A percentile compares a stretch with the other conserved stretches of the same genome.
These are phyloP conservation scores for Pythium folliculosum DNA, from an alignment of 352 stramenopile genomes.

Conservation along the genomic window DNA sequence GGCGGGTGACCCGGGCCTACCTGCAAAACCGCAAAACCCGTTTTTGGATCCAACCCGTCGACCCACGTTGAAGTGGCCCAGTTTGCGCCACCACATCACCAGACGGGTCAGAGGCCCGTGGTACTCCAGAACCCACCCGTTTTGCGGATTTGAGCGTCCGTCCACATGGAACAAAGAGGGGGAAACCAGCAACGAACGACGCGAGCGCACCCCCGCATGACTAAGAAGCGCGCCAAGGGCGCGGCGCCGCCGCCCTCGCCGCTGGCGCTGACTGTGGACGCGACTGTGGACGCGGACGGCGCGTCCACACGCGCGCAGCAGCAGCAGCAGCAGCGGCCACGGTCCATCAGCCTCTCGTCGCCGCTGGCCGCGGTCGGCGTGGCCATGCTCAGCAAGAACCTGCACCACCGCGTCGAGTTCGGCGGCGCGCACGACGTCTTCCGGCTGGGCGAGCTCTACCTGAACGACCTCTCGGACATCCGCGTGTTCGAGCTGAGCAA, in stretches of 20 bases:
- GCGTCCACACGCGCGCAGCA: too few relatives aligned
- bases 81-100: background rate
- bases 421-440: conserved; percentile 57
- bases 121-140: conserved; percentile 17
- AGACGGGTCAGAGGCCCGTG: too few relatives aligned
- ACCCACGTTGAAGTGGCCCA: conserved; percentile 30
- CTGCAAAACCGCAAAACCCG: too few relatives aligned
- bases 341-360: conserved; percentile 32
- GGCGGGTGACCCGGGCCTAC: too few relatives aligned
- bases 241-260: conserved; percentile 6
- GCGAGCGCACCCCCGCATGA: conserved; percentile 16
- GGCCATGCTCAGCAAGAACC: conserved; percentile 67
- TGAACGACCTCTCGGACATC: conserved; percentile 86
- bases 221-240: conserved; percentile 44
- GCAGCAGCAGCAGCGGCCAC: conserved; percentile 7
- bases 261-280: background rate
- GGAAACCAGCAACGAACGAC: too few relatives aligned
- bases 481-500: conserved; percentile 84
- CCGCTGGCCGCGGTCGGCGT: conserved; percentile 41
- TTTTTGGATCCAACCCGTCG: conserved; percentile 7
- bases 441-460: conserved; percentile 79
- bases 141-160: background rate
- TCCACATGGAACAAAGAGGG: background rate
- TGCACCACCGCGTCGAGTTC: conserved; percentile 52
- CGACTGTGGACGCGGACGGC: background rate